Percentiles rank a stretch among this genome's conserved stretches.
phyloP scores from a whole-genome alignment of 257 asterid species.

The Przewalskia tangutica region DNA sequence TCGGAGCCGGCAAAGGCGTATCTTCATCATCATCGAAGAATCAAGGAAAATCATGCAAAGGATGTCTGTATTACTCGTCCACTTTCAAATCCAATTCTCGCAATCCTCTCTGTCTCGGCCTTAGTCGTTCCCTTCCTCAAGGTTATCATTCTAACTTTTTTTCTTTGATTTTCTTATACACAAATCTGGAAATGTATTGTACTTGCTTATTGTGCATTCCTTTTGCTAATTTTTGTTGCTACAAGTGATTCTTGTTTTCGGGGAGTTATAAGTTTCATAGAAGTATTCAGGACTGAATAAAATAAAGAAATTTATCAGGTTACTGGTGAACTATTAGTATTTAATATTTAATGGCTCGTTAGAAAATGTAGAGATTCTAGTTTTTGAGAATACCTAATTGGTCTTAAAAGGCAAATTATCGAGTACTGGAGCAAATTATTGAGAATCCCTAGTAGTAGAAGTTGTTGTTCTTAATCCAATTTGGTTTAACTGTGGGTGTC shows the following conservation, averaged over 20 bases:
- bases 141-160: slow-evolving; percentile 23
- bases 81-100: slow-evolving; percentile 49
- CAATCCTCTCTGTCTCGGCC: slow-evolving; percentile 76
- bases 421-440: neutral
- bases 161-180: neutral
- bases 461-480: neutral
- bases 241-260: neutral
- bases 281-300: neutral
- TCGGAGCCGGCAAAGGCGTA: neutral
- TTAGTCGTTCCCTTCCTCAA: slow-evolving; percentile 62
- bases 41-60: slow-evolving; percentile 71
- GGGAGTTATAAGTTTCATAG: neutral
- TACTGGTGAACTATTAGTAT: neutral
- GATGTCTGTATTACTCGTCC: slow-evolving; percentile 70
- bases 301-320: neutral
- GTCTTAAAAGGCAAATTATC: neutral
- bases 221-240: neutral
- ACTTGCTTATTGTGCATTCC: neutral
- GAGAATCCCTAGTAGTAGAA: neutral
- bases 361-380: neutral
- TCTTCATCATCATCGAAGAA: slow-evolving; percentile 13
- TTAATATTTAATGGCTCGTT: neutral
- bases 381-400: neutral
- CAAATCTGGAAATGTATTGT: neutral
- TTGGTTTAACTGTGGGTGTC: neutral